phyloP scores from a whole-genome alignment of 1,139 yeast genomes.

The Candida albicans region DNA sequence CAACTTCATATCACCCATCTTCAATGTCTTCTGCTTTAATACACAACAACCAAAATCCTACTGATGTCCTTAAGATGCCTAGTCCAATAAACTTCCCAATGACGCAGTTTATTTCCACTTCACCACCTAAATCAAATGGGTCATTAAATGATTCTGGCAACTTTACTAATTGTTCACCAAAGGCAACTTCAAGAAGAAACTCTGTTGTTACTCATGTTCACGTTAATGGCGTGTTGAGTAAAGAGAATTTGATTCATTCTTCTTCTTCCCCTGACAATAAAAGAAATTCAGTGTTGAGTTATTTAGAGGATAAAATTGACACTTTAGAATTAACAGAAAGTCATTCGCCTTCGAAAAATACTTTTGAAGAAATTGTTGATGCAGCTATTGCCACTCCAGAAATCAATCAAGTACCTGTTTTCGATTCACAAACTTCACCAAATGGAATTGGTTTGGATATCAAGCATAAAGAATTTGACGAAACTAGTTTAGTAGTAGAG shows the following conservation, averaged over 20 bases:
- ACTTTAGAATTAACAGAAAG: constrained; percentile 36
- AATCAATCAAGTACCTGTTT: constrained; percentile 30
- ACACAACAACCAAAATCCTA: constrained; percentile 20
- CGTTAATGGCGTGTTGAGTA: constrained; percentile 49
- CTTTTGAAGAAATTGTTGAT: constrained; percentile 7
- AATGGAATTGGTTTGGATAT: neutral
- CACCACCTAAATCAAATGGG: constrained; percentile 31
- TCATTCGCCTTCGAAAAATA: constrained; percentile 12
- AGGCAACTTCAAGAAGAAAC: constrained; percentile 32
- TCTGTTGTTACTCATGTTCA: constrained; percentile 47
- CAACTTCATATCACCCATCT: constrained; percentile 76
- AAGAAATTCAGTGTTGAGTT: constrained; percentile 45
- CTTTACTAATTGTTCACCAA: constrained; percentile 1
- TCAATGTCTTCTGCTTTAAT: constrained; percentile 42
- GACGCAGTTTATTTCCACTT: constrained; percentile 37
- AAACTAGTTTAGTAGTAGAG: constrained; percentile 4
- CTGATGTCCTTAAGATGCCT: constrained; percentile 37
- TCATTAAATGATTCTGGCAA: constrained; percentile 6
- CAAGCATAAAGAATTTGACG: constrained; percentile 6
- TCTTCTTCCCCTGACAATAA: constrained; percentile 23
- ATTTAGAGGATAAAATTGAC: constrained; percentile 50
- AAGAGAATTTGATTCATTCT: constrained; percentile 22
- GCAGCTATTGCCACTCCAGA: constrained; percentile 24
- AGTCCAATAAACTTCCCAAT: constrained; percentile 37
- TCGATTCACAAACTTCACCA: constrained; percentile 19